phyloP scores from a whole-genome alignment of 805 yeast species.

The Metschnikowia hibisci region DNA sequence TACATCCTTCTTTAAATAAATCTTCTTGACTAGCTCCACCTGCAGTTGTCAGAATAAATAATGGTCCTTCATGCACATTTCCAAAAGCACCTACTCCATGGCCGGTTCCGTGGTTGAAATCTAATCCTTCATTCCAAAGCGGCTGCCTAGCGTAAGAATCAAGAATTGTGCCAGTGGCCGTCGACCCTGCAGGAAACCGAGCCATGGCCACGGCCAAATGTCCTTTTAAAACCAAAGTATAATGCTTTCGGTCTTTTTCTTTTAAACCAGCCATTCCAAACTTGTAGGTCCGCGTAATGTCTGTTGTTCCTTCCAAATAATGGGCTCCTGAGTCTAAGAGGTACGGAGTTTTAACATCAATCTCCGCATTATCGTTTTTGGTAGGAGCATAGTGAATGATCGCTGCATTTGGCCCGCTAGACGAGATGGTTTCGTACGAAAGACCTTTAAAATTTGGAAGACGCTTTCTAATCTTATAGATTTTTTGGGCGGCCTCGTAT shows the following conservation, averaged over 20 bases:
- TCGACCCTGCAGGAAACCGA: slow-evolving; percentile 59
- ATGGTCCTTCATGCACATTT: slow-evolving; percentile 92
- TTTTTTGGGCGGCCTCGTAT: slow-evolving; percentile 59
- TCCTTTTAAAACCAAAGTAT: slow-evolving; percentile 87
- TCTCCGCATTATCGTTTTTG: slow-evolving; percentile 49
- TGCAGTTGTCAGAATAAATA: slow-evolving; percentile 64
- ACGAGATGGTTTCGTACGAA: slow-evolving; percentile 73
- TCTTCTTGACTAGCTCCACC: slow-evolving; percentile 48
- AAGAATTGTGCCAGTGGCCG: slow-evolving; percentile 68
- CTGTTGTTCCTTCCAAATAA: slow-evolving; percentile 91
- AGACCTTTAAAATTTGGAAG: slow-evolving; percentile 57
- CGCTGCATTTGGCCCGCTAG: slow-evolving; percentile 73
- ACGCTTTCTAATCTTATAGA: slow-evolving; percentile 51
- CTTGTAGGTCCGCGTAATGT: slow-evolving; percentile 85
- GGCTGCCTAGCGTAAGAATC: slow-evolving; percentile 82
- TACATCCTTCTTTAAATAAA: slow-evolving; percentile 54
- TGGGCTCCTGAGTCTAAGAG: slow-evolving; percentile 91
- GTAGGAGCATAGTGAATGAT: slow-evolving; percentile 75
- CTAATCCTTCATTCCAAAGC: slow-evolving; percentile 77
- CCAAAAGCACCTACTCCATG: slow-evolving; percentile 95
- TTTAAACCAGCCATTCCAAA: slow-evolving; percentile 38
- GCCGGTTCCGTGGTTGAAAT: slow-evolving; percentile 93
- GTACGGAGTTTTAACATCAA: slow-evolving; percentile 66
- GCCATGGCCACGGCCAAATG: slow-evolving; percentile 82
- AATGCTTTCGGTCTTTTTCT: slow-evolving; percentile 55